Evolutionary conservation across 2,329 filamentous ascomycete species (phyloP), one percentile per base, ranked within the genome.

Genomic region (Calonectria naviculata): DNA sequence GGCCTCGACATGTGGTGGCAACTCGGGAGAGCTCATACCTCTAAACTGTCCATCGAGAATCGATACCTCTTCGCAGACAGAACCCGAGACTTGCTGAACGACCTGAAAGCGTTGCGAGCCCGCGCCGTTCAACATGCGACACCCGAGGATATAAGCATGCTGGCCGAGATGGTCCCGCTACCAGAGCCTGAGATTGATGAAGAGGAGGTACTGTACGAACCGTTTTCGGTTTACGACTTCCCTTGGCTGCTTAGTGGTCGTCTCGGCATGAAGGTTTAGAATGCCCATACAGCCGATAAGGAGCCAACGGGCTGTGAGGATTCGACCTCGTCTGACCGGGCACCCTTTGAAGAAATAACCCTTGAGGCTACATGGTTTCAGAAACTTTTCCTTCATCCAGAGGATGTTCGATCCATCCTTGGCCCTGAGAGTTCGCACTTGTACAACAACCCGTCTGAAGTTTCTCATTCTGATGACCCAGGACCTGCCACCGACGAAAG

Each of bases 1-100:
- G 15, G 6, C 17, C 2, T 41, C 67, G 64, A 1, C n/a, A 75
- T 75, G 74, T 24, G 58, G 26, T 75, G 71, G 68, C 61, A 64
- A 1, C 6, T 54, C 1, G 44, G 47, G 7, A 44, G 46, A 42
- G 71, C 62, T 12, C 49, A 69, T 42, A 76, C 74, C 5, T 17
- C 74, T n/a, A 76, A 76, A 44, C 17, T 75, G 19, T 75, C 73
- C 1, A 28, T 44, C n/a, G 52, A 71, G 28, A 21, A 67, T 13
- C 72, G 74, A 5, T 67, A 61, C 36, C 63, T 76, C 21, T 34
- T 74, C n/a, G 54, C 67, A 15, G 66, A 73, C 13, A 60, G 64
- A 17, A 52, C 71, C 7, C 19, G 38, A 8, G 26, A 17, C 5
- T 41, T 71, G n/a, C n/a, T 74, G 1, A 19, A 60, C 21, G 38